These are phyloP conservation scores for Ustilago sp. DNA, from an alignment of 1,284 basidiomycete genomes.

Conservation along the genomic window DNA sequence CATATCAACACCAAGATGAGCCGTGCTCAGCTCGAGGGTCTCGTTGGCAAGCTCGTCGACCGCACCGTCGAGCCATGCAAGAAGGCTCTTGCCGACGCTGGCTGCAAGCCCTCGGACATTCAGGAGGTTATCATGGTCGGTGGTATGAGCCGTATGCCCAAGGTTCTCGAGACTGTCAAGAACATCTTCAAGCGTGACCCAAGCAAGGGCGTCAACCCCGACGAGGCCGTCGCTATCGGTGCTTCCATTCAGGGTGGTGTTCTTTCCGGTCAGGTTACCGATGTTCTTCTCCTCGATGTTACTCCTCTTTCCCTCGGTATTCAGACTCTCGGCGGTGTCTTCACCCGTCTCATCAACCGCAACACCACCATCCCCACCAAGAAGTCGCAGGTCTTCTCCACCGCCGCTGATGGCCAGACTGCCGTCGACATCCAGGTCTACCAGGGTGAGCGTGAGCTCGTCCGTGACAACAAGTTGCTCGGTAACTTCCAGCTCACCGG, in stretches of 20 bases:
- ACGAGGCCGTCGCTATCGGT: slow-evolving; percentile 92
- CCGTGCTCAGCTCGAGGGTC: slow-evolving; percentile 83
- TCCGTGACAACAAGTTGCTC: slow-evolving; percentile 97
- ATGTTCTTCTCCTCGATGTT: slow-evolving; percentile 94
- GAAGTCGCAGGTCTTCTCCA: slow-evolving; percentile 98
- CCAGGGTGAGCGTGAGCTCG: slow-evolving; percentile 98
- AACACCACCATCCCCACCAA: slow-evolving; percentile 99
- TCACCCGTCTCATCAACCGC: slow-evolving; percentile 83
- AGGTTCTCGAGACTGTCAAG: slow-evolving; percentile 93
- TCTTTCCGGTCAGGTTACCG: slow-evolving; percentile 93
- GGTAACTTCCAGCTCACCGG: slow-evolving; percentile 99
- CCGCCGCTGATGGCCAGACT: slow-evolving; percentile 82
- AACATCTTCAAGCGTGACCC: slow-evolving; percentile 91
- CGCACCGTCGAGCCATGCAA: slow-evolving; percentile 96
- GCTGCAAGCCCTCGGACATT: slow-evolving; percentile 90
- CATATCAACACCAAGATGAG: slow-evolving; percentile 68
- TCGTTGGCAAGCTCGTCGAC: slow-evolving; percentile 85
- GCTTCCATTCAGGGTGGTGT: slow-evolving; percentile 95
- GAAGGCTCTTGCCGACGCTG: slow-evolving; percentile 91
- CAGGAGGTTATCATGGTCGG: slow-evolving; percentile 98
- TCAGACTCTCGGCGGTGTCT: slow-evolving; percentile 97
- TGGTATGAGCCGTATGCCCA: slow-evolving; percentile 98
- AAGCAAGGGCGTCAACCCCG: slow-evolving; percentile 97
- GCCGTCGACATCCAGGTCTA: slow-evolving; percentile 88
- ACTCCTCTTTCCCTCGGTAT: slow-evolving; percentile 95